Evolutionary conservation across 2,329 filamentous ascomycete genomes (phyloP), one percentile per base, ranked within the genome.

Genomic region (Aspergillus amoenus): DNA sequence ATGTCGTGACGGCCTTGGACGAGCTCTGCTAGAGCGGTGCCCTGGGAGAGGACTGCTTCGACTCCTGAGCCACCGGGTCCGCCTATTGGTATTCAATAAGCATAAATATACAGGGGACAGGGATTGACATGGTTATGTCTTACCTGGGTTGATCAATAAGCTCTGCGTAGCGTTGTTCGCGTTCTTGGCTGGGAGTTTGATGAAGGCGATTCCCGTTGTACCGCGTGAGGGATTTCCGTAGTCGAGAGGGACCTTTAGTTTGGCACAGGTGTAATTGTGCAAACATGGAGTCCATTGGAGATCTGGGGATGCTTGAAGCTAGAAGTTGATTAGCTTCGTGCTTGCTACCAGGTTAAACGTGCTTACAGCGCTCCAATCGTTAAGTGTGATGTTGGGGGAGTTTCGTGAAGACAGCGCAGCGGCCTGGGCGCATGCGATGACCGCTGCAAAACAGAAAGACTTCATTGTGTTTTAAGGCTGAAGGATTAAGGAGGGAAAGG

Each of bases 221-320:
- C 61, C 64, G 11, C 18, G 37, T n/a, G 55, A 50, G 24, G 46
- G 32, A 43, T 66, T 53, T 5, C 46, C 60, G 39, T 65, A 67
- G 47, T 66, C 62, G 12, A 65, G 56, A 5, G 64, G 64, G 4
- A 67, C 64, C 39, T 65, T 12, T 3, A 65, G 52, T 18, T 55
- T 59, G 13, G 60, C 58, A 44, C 65, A 61, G 18, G 50, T 57
- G 27, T 43, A 63, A 21, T 58, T 56, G 5, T 60, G 40, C n/a
- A 61, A 60, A 21, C 62, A 64, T 1, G 61, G 52, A 7, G 39
- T 54, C 62, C 62, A 63, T 34, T 52, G 17, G 17, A 63, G 42
- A 12, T 52, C 44, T 18, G 52, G 41, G 6, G 57, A 61, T 40
- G 57, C 44, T n/a, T 47, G 18, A 3, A 61, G 39, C 59, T 65